A percentile compares a stretch with the other conserved stretches of the same genome.
Evolutionary conservation across 2,329 filamentous ascomycete genomes (phyloP).

Genomic region (Phialophora macrospora): DNA sequence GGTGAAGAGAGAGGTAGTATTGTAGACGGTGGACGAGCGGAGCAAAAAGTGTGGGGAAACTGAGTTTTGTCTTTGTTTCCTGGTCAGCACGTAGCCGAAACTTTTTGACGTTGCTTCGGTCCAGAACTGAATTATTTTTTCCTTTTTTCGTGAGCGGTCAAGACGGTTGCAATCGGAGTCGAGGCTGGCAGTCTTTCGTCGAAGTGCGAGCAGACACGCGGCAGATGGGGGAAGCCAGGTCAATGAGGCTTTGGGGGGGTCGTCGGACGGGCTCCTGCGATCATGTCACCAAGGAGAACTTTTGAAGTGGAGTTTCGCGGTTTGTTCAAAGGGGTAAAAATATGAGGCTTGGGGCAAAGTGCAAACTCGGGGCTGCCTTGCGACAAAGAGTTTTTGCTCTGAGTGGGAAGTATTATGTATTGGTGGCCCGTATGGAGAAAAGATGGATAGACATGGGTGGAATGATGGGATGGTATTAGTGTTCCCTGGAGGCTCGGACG

Average conservation of each 20-base stretch:
- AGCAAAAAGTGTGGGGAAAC: slow-evolving; percentile 16
- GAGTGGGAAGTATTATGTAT: slow-evolving; percentile 12
- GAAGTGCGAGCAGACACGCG: not conserved
- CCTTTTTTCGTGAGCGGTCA: slow-evolving; percentile 5
- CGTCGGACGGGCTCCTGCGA: not conserved
- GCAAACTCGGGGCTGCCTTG: slow-evolving; percentile 1
- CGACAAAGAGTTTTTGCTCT: slow-evolving; percentile 5
- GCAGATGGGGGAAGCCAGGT: not conserved
- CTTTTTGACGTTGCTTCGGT: slow-evolving; percentile 2
- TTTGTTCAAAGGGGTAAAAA: slow-evolving; percentile 20
- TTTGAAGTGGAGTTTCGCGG: not conserved
- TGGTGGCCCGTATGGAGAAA: slow-evolving; percentile 17
- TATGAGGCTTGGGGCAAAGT: slow-evolving; percentile 4
- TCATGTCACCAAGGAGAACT: slow-evolving; percentile 2
- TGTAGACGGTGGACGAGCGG: slow-evolving; percentile 14
- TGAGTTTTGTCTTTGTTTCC: slow-evolving; percentile 1
- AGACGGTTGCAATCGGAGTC: slow-evolving; percentile 6
- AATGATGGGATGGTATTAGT: slow-evolving; percentile 7
- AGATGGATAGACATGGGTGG: slow-evolving; percentile 14
- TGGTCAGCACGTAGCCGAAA: slow-evolving; percentile 14
- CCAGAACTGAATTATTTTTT: slow-evolving; percentile 1
- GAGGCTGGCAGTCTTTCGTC: not conserved
- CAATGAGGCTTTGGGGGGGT: not conserved
- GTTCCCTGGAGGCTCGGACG: slow-evolving; percentile 1
- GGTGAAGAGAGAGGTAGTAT: not conserved